Evolutionary conservation across 1,284 basidiomycete genomes (phyloP).

Genomic region (Papiliotrema flavescens): DNA sequence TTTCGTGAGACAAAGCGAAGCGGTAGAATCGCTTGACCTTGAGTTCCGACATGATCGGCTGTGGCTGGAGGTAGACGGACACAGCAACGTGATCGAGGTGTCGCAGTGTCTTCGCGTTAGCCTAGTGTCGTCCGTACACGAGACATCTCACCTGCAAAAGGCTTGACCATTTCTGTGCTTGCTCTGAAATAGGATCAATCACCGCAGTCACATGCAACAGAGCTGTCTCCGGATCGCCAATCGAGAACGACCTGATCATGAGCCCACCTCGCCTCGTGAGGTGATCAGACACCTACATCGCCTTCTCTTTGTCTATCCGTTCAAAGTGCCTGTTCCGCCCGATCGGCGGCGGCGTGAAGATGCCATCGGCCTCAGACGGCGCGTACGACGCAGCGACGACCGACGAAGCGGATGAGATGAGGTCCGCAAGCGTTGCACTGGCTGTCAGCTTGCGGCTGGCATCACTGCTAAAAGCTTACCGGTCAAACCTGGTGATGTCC

Average conservation of each 20-base stretch:
- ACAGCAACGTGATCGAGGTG: constrained; percentile 56
- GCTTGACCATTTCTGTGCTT: constrained; percentile 78
- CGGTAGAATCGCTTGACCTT: constrained; percentile 91
- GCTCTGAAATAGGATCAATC: constrained; percentile 79
- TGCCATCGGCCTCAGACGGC: constrained; percentile 64
- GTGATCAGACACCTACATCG: constrained; percentile 56
- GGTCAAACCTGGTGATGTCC: constrained; percentile 51
- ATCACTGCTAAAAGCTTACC: constrained; percentile 36
- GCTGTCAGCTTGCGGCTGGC: constrained; percentile 1
- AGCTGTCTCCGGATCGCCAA: constrained; percentile 66
- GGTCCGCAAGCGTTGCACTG: constrained; percentile 58
- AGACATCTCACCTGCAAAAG: constrained; percentile 60
- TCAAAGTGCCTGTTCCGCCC: constrained; percentile 57
- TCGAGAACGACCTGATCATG: constrained; percentile 59
- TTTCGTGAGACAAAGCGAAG: constrained; percentile 61
- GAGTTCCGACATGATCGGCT: constrained; percentile 58
- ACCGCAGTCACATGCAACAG: constrained; percentile 70
- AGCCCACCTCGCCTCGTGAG: background rate
- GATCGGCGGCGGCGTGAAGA: constrained; percentile 62
- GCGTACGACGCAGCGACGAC: constrained; percentile 62
- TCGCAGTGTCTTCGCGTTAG: constrained; percentile 45
- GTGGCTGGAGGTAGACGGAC: constrained; percentile 73
- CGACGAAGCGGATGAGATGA: constrained; percentile 65
- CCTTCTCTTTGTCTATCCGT: constrained; percentile 55
- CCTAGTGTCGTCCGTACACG: constrained; percentile 1